Conservation (phyloP, 805 yeast species). For the Hanseniaspora thailandica region DNA sequence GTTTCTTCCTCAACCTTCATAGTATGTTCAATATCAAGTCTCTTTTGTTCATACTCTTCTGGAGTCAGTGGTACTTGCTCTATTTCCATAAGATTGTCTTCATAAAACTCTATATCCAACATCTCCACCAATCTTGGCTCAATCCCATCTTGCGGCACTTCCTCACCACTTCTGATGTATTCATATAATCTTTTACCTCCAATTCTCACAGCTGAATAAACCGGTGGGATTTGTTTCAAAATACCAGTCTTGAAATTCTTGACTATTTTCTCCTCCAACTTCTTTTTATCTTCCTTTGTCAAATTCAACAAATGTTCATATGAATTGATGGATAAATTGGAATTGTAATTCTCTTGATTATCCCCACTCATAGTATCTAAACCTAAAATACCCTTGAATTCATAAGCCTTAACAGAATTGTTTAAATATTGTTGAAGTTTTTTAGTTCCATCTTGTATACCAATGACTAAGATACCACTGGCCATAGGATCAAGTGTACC, state of each 20-base stretch:
- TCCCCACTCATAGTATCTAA: conserved; percentile 90
- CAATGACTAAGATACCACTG: conserved; percentile 83
- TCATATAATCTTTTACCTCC: conserved; percentile 89
- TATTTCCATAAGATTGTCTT: conserved; percentile 16
- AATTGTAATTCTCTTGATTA: conserved; percentile 40
- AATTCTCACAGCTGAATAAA: conserved; percentile 86
- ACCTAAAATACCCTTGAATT: conserved; percentile 77
- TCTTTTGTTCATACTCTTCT: background rate
- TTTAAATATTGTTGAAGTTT: conserved; percentile 57
- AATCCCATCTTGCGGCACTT: conserved; percentile 66
- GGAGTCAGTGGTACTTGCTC: background rate
- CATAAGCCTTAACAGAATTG: conserved; percentile 68
- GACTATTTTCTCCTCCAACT: conserved; percentile 35
- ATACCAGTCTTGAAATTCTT: conserved; percentile 60
- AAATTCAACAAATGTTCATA: conserved; percentile 40
- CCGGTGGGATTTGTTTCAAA: conserved; percentile 83
- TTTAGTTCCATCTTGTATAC: conserved; percentile 89
- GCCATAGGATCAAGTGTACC: conserved; percentile 96
- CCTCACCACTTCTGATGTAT: conserved; percentile 78
- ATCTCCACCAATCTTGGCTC: conserved; percentile 62
- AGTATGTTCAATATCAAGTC: background rate
- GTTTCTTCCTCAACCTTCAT: background rate
- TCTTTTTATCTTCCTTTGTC: background rate
- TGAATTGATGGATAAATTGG: conserved; percentile 44
- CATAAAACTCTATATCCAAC: conserved; percentile 39